Evolutionary conservation across 257 asterid genomes (phyloP), one percentile per base, ranked within the genome.

Genomic region (Orobanche coerulescens): DNA sequence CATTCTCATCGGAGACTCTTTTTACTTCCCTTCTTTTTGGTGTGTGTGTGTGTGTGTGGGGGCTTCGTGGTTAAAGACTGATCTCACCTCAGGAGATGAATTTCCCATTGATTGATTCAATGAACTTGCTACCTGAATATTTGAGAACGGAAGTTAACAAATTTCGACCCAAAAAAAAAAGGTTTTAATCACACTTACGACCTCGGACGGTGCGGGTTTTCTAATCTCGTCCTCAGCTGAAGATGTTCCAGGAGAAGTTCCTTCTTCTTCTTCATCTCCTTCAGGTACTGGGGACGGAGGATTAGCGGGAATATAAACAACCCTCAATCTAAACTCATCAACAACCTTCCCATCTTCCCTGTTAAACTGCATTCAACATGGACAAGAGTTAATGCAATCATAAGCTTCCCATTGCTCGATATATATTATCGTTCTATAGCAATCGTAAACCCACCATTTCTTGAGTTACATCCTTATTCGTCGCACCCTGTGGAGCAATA

Each of bases 261-360:
- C 94, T 69, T 87, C 97, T 79, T 90, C 94, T 69, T 87, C 97
- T 79, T 90, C 97, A 14, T 92, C 85, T 64, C 78, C 97, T 87
- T 90, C 96, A 2, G 96, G 96, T 24, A 87, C 96, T 12, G 97
- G 93, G 50, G 97, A 85, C 31, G 97, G 96, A 62, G 91, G 97
- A 65, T 87, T 90, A 13, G 95, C 96, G 3, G 96, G 89, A 67
- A 83, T 73, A 46, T 77, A 87, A 67, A 83, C 72, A 62, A 87
- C 97, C 79, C 96, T 83, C 78, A 90, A 49, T 63, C 75, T 85
- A 70, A 81, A 72, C 71, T 90, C 95, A 69, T 82, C 85, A 31
- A 90, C 69, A 30, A 80, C 72, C 81, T 80, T 90, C 19, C 82
- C 94, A 2, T 56, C 85, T 61, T 68, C 87, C 76, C 59, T 77